Evolutionary conservation across 441 rosid species (phyloP).

Genomic region (Codiaeum variegatum): DNA sequence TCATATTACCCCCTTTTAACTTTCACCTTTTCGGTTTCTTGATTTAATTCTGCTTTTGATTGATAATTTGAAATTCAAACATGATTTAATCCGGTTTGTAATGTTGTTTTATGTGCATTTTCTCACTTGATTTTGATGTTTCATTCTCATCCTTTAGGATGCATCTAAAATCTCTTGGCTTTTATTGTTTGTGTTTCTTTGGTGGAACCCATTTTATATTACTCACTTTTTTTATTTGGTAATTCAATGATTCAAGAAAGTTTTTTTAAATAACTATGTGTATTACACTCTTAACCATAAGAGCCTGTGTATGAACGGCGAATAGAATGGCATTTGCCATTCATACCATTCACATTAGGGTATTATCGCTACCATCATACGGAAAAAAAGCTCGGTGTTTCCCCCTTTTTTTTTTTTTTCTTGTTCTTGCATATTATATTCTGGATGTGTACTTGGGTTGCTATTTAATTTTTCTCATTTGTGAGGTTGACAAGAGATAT

Average conservation of each 20-base stretch:
- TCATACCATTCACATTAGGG: neutral
- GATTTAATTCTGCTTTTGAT: conserved; percentile 2
- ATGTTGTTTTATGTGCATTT: conserved; percentile 14
- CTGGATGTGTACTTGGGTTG: neutral
- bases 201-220: conserved; percentile 31
- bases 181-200: conserved; percentile 29
- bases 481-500: neutral
- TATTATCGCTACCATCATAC: neutral
- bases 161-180: conserved; percentile 20
- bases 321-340: neutral
- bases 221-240: conserved; percentile 10
- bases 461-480: neutral
- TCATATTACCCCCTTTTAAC: neutral
- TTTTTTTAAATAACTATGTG: neutral
- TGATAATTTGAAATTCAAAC: conserved; percentile 19
- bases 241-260: conserved; percentile 18
- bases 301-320: neutral
- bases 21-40: neutral
- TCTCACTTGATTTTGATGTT: conserved; percentile 4
- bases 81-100: conserved; percentile 16
- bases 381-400: neutral
- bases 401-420: no score
- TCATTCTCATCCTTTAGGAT: conserved; percentile 20
- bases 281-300: neutral
- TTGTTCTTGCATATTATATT: neutral